Evolutionary conservation across 139 green algal species (phyloP), one percentile per base, ranked within the genome.

Genomic region (Micromonas commoda): DNA sequence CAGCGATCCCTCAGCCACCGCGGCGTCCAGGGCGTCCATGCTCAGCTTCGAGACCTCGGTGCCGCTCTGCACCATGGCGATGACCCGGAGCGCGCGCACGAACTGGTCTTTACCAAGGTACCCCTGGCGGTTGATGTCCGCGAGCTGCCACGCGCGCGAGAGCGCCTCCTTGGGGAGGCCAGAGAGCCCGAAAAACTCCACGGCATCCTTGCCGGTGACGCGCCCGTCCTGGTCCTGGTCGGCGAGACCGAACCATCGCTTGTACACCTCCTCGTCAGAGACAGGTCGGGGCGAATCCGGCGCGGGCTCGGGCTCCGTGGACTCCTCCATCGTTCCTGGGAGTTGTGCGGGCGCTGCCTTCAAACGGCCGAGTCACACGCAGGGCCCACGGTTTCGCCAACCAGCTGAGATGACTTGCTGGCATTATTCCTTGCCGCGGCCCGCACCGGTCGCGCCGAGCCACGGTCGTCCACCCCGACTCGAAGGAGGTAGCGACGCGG

Each of bases 151-250:
- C 1, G 88, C 85, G 13, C 45, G 64, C 2, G 88, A 85, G 31
- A 96, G 82, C 53, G 87, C 31, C n/a, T 95, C 87, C 1, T 87
- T 80, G 0, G 87, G 84, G 54, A 97, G 85, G 0, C 87, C 87
- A 32, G 84, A 92, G 2, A 89, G 86, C 57, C 89, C 82, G 68
- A 97, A 97, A 71, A 97, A 97, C 3, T 69, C 39, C 19, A 96
- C 91, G 0, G 92, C 92, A 81, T 96, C 92, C 19, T 37, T 26
- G 2, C 89, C 88, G 1, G 81, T 87, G 29, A 93, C 33, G 60
- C 86, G 76, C 21, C 84, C 87, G 77, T 93, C 89, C 9, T 66
- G 21, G 76, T 93, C 89, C 2, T 23, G 2, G 71, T 77, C 71
- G 19, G 39, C 45, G 39, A 77, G 9, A 9, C 24, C 23, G 4